Conservation (phyloP, 148 eudicot species). For the Rhododendron ovatum region DNA sequence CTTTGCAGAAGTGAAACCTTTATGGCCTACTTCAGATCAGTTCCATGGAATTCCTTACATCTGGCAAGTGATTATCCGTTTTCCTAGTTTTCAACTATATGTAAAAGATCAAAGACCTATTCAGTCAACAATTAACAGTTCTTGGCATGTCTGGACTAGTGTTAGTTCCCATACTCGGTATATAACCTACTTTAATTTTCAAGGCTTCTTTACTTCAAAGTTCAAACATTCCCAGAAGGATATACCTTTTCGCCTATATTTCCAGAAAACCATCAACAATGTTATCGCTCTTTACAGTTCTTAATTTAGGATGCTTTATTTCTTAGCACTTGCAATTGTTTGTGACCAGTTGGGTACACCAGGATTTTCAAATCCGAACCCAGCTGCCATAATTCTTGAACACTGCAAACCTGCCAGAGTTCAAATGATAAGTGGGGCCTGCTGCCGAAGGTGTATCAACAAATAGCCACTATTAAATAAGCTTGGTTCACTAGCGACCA, state of each 20-base stretch:
- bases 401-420: background rate
- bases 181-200: too few relatives aligned
- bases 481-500: background rate
- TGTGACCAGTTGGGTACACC: background rate
- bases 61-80: conserved; percentile 24
- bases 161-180: too few relatives aligned
- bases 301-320: background rate
- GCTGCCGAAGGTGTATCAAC: background rate
- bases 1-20: conserved; percentile 46
- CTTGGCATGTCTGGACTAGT: too few relatives aligned
- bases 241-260: too few relatives aligned
- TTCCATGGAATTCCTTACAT: conserved; percentile 53
- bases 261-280: too few relatives aligned
- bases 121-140: background rate
- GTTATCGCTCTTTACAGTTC: background rate
- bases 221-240: too few relatives aligned
- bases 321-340: background rate
- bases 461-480: background rate
- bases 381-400: background rate
- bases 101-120: background rate
- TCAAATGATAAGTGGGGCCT: background rate
- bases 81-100: background rate
- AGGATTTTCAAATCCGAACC: background rate
- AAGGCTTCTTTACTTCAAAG: too few relatives aligned
- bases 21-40: conserved; percentile 47